Percentiles rank a stretch among this genome's conserved stretches.
phyloP scores from a whole-genome alignment of 176 grass and related monocot species.

The Carex cristatella region DNA sequence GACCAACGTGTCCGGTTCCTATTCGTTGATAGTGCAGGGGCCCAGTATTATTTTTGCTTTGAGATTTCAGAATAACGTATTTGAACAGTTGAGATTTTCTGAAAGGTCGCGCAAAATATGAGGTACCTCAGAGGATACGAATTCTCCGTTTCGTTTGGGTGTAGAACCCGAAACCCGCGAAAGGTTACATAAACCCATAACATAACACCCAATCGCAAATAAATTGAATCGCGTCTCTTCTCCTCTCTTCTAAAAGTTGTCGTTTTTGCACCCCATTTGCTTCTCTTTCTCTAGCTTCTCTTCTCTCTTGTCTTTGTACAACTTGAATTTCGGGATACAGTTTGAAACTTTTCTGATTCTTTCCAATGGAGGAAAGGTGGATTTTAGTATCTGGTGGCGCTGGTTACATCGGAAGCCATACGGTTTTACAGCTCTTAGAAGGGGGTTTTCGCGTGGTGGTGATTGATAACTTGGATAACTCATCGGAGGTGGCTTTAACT shows the following conservation, averaged over 20 bases:
- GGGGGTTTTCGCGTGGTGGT: slow-evolving; percentile 70
- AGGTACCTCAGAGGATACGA: too few species aligned
- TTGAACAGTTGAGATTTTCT: too few species aligned
- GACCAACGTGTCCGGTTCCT: too few species aligned
- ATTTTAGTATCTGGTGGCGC: slow-evolving; percentile 91
- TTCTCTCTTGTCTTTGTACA: background rate
- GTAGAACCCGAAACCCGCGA: background rate
- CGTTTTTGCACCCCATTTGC: slow-evolving; percentile 4
- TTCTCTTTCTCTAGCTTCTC: background rate
- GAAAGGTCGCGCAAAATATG: too few species aligned
- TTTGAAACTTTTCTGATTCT: background rate
- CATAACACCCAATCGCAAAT: background rate
- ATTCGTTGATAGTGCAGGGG: too few species aligned
- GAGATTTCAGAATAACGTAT: too few species aligned
- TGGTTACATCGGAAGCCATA: slow-evolving; percentile 99
- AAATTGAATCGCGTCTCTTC: slow-evolving; percentile 10
- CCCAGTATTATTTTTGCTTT: too few species aligned
- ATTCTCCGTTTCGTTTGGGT: background rate
- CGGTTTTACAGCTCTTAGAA: slow-evolving; percentile 72
- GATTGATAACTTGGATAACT: slow-evolving; percentile 94
- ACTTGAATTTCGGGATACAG: background rate
- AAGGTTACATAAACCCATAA: slow-evolving; percentile 19
- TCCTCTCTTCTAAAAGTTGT: slow-evolving; percentile 6
- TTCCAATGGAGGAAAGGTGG: slow-evolving; percentile 30
- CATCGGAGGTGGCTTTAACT: slow-evolving; percentile 46